Conservation (phyloP, 2,329 filamentous ascomycete genomes). For the Penicillium crustosum region DNA sequence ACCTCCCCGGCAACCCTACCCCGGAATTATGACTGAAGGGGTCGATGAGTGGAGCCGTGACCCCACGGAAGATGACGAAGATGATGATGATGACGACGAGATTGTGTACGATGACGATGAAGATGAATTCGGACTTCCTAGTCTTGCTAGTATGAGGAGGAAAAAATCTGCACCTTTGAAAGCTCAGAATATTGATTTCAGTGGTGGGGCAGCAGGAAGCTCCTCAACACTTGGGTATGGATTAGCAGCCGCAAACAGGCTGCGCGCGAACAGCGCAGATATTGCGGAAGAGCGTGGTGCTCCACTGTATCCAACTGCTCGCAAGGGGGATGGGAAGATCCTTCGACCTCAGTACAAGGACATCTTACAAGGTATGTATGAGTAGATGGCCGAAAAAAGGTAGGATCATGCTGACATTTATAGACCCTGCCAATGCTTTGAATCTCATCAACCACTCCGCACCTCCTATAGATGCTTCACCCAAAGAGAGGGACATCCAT, state of each 20-base stretch:
- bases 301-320: constrained; percentile 80
- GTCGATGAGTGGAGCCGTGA: constrained; percentile 74
- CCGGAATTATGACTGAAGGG: constrained; percentile 75
- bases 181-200: constrained; percentile 48
- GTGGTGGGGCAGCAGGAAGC: constrained; percentile 29
- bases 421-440: constrained; percentile 83
- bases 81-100: constrained; percentile 63
- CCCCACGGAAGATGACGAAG: constrained; percentile 59
- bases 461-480: constrained; percentile 68
- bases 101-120: constrained; percentile 83
- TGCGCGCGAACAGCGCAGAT: constrained; percentile 82
- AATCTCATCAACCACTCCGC: constrained; percentile 89
- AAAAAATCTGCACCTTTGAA: constrained; percentile 51
- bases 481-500: constrained; percentile 82
- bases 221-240: constrained; percentile 32
- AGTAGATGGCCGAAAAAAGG: neutral
- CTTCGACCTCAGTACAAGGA: constrained; percentile 97
- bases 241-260: constrained; percentile 50
- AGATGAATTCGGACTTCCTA: constrained; percentile 93
- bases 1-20: constrained; percentile 71
- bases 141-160: constrained; percentile 85
- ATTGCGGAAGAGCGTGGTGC: constrained; percentile 87
- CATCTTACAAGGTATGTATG: constrained; percentile 66
- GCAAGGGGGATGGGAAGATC: constrained; percentile 92
- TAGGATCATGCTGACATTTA: constrained; percentile 5